Evolutionary conservation across 306 rosid genomes (phyloP).

Genomic region (Vigna hirtella): DNA sequence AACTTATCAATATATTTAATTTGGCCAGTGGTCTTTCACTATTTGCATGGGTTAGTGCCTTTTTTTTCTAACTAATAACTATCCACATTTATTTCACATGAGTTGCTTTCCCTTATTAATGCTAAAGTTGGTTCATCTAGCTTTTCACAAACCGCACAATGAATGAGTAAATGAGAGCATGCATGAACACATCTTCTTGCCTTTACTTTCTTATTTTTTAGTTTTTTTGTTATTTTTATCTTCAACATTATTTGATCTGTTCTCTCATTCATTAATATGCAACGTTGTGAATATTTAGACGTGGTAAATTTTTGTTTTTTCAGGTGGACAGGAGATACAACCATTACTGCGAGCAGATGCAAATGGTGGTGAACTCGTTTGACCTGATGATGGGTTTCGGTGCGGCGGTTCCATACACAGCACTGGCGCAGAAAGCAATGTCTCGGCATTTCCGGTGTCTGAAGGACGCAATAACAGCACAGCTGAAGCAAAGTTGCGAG

Average conservation of each 20-base stretch:
- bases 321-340: conserved; percentile 97
- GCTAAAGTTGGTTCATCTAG: conserved; percentile 27
- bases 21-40: background rate
- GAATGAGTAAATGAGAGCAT: conserved; percentile 33
- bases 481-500: conserved; percentile 81
- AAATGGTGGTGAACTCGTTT: conserved; percentile 91
- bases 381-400: conserved; percentile 94
- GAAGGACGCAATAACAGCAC: conserved; percentile 76
- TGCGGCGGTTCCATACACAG: conserved; percentile 92
- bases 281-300: background rate
- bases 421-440: conserved; percentile 96
- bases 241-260: background rate
- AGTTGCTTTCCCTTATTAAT: conserved; percentile 38
- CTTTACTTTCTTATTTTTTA: background rate
- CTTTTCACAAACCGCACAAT: conserved; percentile 39
- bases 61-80: conserved; percentile 22
- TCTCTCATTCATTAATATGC: background rate
- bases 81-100: conserved; percentile 23
- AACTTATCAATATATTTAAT: background rate
- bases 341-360: conserved; percentile 96
- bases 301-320: background rate
- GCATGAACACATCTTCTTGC: conserved; percentile 21
- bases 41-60: conserved; percentile 14
- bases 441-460: conserved; percentile 93
- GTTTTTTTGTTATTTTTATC: background rate